phyloP scores from a whole-genome alignment of 495 filamentous ascomycete species.

The Neurospora africana region DNA sequence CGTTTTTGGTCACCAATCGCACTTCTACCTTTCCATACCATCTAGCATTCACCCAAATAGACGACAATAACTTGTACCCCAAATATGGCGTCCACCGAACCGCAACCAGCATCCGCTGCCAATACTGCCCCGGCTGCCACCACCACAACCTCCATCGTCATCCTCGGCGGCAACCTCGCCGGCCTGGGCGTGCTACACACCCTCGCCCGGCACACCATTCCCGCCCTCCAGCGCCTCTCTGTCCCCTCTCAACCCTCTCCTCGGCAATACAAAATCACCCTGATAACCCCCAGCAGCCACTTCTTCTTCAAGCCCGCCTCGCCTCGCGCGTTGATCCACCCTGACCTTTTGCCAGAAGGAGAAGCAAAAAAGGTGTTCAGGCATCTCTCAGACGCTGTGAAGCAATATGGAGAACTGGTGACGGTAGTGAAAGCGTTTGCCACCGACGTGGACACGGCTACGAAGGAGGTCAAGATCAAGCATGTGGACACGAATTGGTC shows the following conservation, averaged over 20 bases:
- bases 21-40: background rate
- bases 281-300: conserved; percentile 30
- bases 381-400: background rate
- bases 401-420: background rate
- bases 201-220: conserved; percentile 24
- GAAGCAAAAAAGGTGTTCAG: conserved; percentile 22
- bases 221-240: conserved; percentile 16
- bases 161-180: conserved; percentile 30
- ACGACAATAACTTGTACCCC: background rate
- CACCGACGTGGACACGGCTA: background rate
- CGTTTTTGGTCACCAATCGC: background rate
- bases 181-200: conserved; percentile 27
- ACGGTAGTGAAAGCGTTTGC: background rate
- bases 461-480: background rate
- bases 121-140: background rate
- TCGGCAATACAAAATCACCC: conserved; percentile 25
- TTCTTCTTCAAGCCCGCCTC: conserved; percentile 32
- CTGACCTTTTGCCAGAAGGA: conserved; percentile 21
- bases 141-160: conserved; percentile 16
- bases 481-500: background rate
- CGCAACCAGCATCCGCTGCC: background rate
- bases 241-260: conserved; percentile 7
- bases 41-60: too few relatives aligned
- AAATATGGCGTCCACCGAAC: background rate
- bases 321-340: conserved; percentile 28